Conservation (phyloP, 305 asterid genomes). For the Solanum hybrid region DNA sequence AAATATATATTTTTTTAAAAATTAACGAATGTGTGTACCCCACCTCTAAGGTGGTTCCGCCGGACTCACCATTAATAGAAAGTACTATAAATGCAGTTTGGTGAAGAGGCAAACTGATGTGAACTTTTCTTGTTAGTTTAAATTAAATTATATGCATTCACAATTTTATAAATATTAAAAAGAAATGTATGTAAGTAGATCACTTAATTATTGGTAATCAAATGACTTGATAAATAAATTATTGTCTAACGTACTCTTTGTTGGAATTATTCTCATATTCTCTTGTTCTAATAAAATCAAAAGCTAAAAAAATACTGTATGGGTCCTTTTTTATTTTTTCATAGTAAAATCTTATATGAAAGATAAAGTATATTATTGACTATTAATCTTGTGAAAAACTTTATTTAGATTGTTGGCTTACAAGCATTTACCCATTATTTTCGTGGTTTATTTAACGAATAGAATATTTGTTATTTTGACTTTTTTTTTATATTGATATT, state of each 20-base stretch:
- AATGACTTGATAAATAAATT: background rate
- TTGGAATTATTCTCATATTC: background rate
- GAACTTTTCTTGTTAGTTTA: background rate
- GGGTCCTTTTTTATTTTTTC: background rate
- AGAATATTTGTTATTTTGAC: no score
- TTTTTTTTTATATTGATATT: no score
- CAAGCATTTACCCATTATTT: background rate
- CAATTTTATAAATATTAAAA: background rate
- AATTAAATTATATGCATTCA: background rate
- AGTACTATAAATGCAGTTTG: background rate
- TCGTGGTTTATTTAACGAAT: background rate
- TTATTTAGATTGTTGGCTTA: background rate
- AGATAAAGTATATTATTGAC: background rate
- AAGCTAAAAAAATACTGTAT: no score
- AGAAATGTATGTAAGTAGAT: background rate
- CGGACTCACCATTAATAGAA: no score
- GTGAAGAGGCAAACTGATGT: background rate
- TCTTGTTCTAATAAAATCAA: background rate
- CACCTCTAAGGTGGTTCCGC: accelerated
- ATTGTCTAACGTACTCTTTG: background rate
- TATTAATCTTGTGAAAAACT: no score
- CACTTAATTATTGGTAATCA: background rate
- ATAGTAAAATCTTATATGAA: background rate
- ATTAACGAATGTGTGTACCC: no score
- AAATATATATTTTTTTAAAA: no score